Evolutionary conservation across 2,329 filamentous ascomycete species (phyloP).

Genomic region (Exophiala viscosa): DNA sequence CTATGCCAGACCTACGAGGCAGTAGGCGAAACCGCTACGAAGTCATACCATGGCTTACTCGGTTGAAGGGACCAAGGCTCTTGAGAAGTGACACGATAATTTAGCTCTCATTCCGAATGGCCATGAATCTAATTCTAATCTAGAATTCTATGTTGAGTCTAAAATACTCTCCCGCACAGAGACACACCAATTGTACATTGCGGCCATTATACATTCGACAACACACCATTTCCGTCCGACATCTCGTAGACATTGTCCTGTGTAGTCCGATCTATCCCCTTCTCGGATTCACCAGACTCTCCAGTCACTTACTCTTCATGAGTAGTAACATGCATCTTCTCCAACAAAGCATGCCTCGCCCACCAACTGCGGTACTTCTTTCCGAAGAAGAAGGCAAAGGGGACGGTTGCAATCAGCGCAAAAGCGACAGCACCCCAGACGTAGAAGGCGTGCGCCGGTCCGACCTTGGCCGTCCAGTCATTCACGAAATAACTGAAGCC

Average conservation of each 20-base stretch:
- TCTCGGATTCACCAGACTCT: neutral
- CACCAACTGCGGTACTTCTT: conserved; percentile 22
- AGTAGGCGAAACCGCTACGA: too few species aligned
- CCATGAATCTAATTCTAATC: too few species aligned
- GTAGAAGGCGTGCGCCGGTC: conserved; percentile 15
- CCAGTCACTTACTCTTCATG: conserved; percentile 8
- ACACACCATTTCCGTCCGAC: neutral
- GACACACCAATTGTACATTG: too few species aligned
- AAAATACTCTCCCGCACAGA: neutral
- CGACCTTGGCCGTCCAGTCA: conserved; percentile 13
- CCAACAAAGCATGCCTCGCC: conserved; percentile 15
- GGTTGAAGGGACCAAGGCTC: too few species aligned
- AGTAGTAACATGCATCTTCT: conserved; percentile 15
- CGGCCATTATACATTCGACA: neutral
- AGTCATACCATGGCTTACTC: too few species aligned
- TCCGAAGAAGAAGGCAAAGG: conserved; percentile 13
- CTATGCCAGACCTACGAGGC: too few species aligned
- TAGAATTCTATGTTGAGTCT: neutral
- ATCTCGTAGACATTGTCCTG: neutral
- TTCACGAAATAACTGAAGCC: conserved; percentile 32
- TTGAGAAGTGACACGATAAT: too few species aligned
- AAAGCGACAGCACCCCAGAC: conserved; percentile 17
- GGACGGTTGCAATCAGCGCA: conserved; percentile 12
- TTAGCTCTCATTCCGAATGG: too few species aligned
- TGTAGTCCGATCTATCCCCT: too few species aligned